These are phyloP conservation scores for Saitozyma podzolica DNA, from an alignment of 768 basidiomycete genomes.

Conservation along the genomic window DNA sequence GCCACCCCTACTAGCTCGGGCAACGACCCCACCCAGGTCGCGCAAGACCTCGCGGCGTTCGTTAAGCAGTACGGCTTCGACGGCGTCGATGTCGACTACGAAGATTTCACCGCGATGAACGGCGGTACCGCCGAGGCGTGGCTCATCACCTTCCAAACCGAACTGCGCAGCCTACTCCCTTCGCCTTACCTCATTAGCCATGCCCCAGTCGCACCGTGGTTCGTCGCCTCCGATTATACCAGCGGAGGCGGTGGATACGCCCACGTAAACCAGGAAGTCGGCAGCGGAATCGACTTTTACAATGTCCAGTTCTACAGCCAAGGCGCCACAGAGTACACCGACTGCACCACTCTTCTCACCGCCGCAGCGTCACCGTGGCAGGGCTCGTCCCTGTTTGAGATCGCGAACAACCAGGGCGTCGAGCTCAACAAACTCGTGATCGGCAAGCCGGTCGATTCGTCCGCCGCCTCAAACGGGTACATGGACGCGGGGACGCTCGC, in stretches of 20 bases:
- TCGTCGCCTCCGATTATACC: constrained; percentile 12
- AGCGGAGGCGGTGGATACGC: constrained; percentile 58
- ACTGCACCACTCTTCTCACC: constrained; percentile 6
- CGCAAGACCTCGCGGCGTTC: constrained; percentile 65
- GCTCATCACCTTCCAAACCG: constrained; percentile 33
- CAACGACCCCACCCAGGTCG: constrained; percentile 62
- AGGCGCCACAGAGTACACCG: constrained; percentile 15
- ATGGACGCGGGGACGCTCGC: constrained; percentile 63
- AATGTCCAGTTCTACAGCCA: constrained; percentile 41
- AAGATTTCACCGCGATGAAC: constrained; percentile 23
- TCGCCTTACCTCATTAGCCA: constrained; percentile 34
- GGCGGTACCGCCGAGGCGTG: constrained; percentile 21
- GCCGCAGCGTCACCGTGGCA: neutral
- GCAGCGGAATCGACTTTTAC: constrained; percentile 50
- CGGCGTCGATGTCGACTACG: constrained; percentile 73
- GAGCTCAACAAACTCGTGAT: constrained; percentile 65
- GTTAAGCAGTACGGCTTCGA: constrained; percentile 63
- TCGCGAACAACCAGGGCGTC: constrained; percentile 59
- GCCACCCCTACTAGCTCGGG: constrained; percentile 61
- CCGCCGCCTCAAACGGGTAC: constrained; percentile 56
- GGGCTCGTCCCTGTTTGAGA: constrained; percentile 60
- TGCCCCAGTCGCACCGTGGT: constrained; percentile 24
- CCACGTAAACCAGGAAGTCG: constrained; percentile 59
- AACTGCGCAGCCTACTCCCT: constrained; percentile 20
- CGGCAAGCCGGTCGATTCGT: constrained; percentile 63